Conservation (phyloP, 1,139 yeast genomes). For the Sugiyamaella xylanicola region DNA sequence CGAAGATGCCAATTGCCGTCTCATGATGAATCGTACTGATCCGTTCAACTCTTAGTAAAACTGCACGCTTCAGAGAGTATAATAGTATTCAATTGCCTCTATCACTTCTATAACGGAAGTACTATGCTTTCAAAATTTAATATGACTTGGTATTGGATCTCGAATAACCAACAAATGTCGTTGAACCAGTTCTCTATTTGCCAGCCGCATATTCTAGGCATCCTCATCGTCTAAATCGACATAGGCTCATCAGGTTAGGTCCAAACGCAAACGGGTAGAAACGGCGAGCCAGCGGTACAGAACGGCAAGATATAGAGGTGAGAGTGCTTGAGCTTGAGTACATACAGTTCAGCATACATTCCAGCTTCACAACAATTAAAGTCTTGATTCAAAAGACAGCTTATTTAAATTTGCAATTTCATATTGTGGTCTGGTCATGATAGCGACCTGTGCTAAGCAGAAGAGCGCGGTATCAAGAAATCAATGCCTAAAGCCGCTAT, state of each 20-base stretch:
- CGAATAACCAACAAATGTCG: too few relatives aligned
- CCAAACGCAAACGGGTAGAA: background rate
- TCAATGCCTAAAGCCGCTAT: background rate
- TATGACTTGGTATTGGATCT: too few relatives aligned
- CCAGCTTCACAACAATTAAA: too few relatives aligned
- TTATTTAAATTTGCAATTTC: too few relatives aligned
- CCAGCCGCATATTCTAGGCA: too few relatives aligned
- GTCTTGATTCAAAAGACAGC: too few relatives aligned
- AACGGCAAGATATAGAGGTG: background rate
- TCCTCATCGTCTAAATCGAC: too few relatives aligned
- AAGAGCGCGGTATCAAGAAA: background rate
- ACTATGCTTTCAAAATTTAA: too few relatives aligned
- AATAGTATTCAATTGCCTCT: too few relatives aligned
- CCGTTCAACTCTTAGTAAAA: background rate
- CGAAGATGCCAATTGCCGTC: background rate
- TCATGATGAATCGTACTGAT: background rate
- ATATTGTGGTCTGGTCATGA: background rate
- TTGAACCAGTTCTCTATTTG: too few relatives aligned
- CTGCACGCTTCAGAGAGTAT: background rate
- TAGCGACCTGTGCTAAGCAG: background rate
- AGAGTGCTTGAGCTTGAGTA: background rate
- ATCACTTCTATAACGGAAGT: too few relatives aligned
- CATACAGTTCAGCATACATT: too few relatives aligned
- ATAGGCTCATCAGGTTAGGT: background rate
- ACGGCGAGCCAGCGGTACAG: background rate